These are phyloP conservation scores for Meyerozyma sp. DNA, from an alignment of 1,139 yeast genomes.

Conservation along the genomic window DNA sequence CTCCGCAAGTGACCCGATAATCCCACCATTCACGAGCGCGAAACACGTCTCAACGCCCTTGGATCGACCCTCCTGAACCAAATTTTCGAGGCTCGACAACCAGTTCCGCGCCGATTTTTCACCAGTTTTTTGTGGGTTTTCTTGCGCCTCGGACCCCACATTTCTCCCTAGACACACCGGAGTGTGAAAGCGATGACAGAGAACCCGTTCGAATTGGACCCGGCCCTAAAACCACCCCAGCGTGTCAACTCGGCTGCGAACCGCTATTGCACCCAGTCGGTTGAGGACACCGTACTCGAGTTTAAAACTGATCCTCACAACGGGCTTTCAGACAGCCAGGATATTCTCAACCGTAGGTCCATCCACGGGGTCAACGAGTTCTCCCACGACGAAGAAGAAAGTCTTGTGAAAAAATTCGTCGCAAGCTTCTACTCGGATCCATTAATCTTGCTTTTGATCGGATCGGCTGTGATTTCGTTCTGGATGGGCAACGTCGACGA, in stretches of 20 bases:
- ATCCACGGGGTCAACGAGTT: constrained; percentile 78
- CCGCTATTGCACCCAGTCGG: constrained; percentile 50
- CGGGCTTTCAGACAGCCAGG: constrained; percentile 68
- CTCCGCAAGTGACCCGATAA: neutral
- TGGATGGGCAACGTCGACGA: constrained; percentile 93
- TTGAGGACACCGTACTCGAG: constrained; percentile 56
- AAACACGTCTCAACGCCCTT: neutral
- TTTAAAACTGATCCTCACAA: constrained; percentile 52
- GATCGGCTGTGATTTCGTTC: constrained; percentile 79
- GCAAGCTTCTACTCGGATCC: constrained; percentile 86
- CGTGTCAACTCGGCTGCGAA: constrained; percentile 41
- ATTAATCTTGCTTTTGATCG: constrained; percentile 76
- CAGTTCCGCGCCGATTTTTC: neutral
- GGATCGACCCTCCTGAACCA: neutral
- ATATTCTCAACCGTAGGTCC: constrained; percentile 62
- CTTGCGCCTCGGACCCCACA: neutral
- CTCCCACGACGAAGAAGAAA: constrained; percentile 69
- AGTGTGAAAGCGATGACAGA: constrained; percentile 20
- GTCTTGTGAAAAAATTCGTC: constrained; percentile 60
- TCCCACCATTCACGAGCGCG: neutral
- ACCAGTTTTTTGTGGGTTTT: neutral
- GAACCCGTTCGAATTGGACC: constrained; percentile 24
- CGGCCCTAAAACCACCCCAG: constrained; percentile 14
- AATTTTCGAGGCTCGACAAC: neutral
- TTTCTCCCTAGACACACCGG: neutral